Evolutionary conservation across 2,329 filamentous ascomycete species (phyloP), one percentile per base, ranked within the genome.

Genomic region (Podosphaera leucotricha): DNA sequence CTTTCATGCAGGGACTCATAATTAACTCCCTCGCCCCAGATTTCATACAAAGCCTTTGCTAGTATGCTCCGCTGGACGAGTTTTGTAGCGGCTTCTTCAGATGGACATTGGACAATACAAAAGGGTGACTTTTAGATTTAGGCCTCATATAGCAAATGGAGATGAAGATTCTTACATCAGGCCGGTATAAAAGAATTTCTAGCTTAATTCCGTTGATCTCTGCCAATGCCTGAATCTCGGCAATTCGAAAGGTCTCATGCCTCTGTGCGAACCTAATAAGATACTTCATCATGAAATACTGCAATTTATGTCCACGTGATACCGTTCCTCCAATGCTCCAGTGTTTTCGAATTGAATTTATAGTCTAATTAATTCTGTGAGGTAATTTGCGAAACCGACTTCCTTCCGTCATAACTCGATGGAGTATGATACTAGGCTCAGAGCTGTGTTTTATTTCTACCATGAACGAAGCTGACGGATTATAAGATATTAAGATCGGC

Each of bases 201-300:
- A 94, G 57, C 20, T 77, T 61, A 30, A 90, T 64, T 8, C 67
- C 67, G 45, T 76, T 71, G 4, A 87, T 59, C 8, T 73, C 64
- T 3, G 84, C 85, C 18, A 98, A 66, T 20, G 90, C 77, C 55
- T 87, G 66, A 13, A 93, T 71, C 61, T 98, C 90, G 2, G 86
- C 74, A 45, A 75, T 67, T 35, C 87, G 79, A 59, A 98, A 98
- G n/a, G 74, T 79, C 64, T 94, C 84, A 60, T 95, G 86, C 46
- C 72, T 68, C 61, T 95, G 90, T 38, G 78, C 80, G 58, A 95
- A 85, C 54, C 87, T 81, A 50, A 98, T 76, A 47, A 98, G 70
- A 57, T 82, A 95, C 49, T 92, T 74, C 74, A 77, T 75, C 2
- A 37, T 22, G 26, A 22, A 15, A 22, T 13, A 19, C 22, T 20